Base-by-base conservation (phyloP, 306 rosid species). In the Phaseolus lunatus region DNA sequence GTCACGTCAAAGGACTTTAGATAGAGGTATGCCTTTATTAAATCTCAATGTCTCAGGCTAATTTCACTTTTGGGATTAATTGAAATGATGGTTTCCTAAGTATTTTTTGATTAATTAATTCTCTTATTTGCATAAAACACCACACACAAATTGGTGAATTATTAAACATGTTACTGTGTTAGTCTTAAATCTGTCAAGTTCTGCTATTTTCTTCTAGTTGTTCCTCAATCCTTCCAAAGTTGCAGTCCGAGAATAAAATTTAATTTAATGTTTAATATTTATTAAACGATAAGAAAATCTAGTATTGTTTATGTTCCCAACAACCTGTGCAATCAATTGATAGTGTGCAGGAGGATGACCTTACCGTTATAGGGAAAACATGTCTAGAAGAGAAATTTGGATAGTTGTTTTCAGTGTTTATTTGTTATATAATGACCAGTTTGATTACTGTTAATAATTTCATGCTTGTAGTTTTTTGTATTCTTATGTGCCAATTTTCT, bases 1-100 rank as follows among this genome's bases (percentile, higher is more conserved):
- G 4, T 83, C 92, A 52, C 86, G 86, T 80, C 69, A 78, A 77
- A 82, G 92, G 82, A 84, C 89, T 31, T 70, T 88, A 56, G 81
- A 83, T 4, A 88, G 74, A 49, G 92, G 92, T 88, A 76, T 47
- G 9, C 63, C 61, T 70, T 26, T 65, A 31, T 66, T 67, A 31
- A 57, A 41, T 41, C 14, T 41, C 45, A 41, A 11, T 39, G 73
- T 74, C 12, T 59, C 48, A 29, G 70, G 58, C 29, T 72, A 70
- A 43, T 39, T 54, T 49, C 23, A 69, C 52, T 41, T 12, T 24
- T 19, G 6, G n/a, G 20, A 79, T 61, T 70, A 70, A 66, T 18
- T 39, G 53, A 61, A 43, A 27, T 7, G 31, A 74, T 35, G 19
- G 19, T 24, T 74, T 44, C 56, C 44, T n/a, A n/a, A n/a, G 54